Evolutionary conservation across 345 rosid species (phyloP).

Genomic region (Lenwebbia sp.): DNA sequence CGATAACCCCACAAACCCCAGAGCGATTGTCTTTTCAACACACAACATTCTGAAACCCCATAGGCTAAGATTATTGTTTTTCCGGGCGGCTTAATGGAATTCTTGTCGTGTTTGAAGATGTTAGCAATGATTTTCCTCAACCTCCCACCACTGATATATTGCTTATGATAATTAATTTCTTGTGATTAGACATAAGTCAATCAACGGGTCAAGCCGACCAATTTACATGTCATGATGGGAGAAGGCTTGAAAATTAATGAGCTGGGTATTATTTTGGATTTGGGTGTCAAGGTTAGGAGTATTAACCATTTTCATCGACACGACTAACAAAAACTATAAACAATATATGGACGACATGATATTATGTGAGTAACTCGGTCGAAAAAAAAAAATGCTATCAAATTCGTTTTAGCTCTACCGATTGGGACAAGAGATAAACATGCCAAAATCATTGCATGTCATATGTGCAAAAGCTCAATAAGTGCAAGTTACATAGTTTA

Average conservation of each 20-base stretch:
- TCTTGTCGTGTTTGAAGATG: not conserved
- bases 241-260: not conserved
- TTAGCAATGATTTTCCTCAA: slow-evolving; percentile 1
- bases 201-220: not conserved
- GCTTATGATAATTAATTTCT: not conserved
- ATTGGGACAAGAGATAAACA: not conserved
- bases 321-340: not conserved
- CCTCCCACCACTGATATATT: not conserved
- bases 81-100: not conserved
- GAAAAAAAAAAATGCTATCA: not conserved
- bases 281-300: not conserved
- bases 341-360: not conserved
- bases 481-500: not conserved
- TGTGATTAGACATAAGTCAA: not conserved
- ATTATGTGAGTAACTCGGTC: not conserved
- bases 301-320: not conserved
- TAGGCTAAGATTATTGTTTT: not conserved
- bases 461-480: not conserved
- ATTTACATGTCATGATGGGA: not conserved
- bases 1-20: not conserved
- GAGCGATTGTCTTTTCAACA: not conserved
- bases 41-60: not conserved
- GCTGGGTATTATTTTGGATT: not conserved
- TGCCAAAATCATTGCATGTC: not conserved
- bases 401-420: not conserved